Evolutionary conservation across 1,139 yeast genomes (phyloP), one percentile per base, ranked within the genome.

Genomic region (Geotrichum restrictum): DNA sequence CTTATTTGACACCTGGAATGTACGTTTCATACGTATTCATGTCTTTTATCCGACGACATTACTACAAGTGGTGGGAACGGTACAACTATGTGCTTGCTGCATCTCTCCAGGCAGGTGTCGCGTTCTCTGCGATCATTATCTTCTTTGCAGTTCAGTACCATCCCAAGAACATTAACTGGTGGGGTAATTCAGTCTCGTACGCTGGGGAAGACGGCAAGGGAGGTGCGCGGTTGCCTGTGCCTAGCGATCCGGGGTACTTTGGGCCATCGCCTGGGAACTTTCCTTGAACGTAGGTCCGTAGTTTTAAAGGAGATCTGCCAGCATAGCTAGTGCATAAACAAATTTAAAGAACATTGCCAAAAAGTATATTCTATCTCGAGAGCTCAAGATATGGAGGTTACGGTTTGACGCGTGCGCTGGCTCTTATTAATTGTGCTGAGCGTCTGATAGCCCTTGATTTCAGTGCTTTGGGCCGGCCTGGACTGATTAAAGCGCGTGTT

Each of bases 61-160:
- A 46, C 43, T 8, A 33, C 29, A 32, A 18, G 24, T 78, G 72
- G 94, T 94, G 53, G 89, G 82, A 61, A 85, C 76, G 56, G 94
- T 86, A 72, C 88, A 83, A 54, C 85, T 74, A 56, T 85, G 47
- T 73, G 75, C 67, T 67, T 72, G 60, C 63, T 64, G 54, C 64
- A 70, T 61, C 68, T 57, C 8, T 62, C 55, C 39, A 58, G 61
- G 61, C 53, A 37, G 58, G 58, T 63, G 72, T 55, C 60, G 53
- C 78, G 80, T 42, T 79, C 83, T 29, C 78, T 82, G 31, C 76
- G 82, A 2, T 75, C 80, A 2, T 72, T 77, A 3, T 70, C 75
- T 13, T 70, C 78, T 10, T 70, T 77, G 10, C 73, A 75, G 7
- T 72, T 76, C 7, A 73, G 76, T 6, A 72, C 76, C 4, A 68